phyloP scores from a whole-genome alignment of 2,329 filamentous ascomycete species.

The Fusarium sp. region DNA sequence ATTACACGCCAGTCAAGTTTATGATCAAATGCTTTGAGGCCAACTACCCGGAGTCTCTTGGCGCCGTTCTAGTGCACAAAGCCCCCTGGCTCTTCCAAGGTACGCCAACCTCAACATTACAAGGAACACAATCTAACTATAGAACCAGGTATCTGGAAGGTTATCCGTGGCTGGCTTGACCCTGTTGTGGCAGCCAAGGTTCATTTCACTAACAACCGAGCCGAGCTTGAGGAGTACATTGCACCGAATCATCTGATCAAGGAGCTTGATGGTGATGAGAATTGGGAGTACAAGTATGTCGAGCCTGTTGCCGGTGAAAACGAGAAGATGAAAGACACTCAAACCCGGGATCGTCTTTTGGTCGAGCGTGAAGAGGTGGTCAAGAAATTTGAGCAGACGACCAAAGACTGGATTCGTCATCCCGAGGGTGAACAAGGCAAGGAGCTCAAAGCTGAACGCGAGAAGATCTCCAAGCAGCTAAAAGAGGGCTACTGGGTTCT shows the following conservation, averaged over 20 bases:
- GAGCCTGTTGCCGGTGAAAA: constrained; percentile 85
- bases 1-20: constrained; percentile 96
- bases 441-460: constrained; percentile 68
- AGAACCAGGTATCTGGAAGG: constrained; percentile 85
- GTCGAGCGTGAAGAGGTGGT: constrained; percentile 74
- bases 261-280: constrained; percentile 87
- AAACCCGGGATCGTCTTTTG: constrained; percentile 72
- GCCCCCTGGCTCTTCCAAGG: constrained; percentile 97
- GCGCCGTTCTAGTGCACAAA: constrained; percentile 92
- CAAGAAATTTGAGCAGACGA: constrained; percentile 78
- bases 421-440: constrained; percentile 58
- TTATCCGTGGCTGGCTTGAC: constrained; percentile 96
- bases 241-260: constrained; percentile 77
- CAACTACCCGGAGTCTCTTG: constrained; percentile 95
- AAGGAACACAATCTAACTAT: constrained; percentile 16
- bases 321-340: constrained; percentile 74
- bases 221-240: constrained; percentile 85
- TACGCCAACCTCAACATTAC: constrained; percentile 55
- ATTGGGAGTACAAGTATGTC: constrained; percentile 85
- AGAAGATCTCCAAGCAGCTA: constrained; percentile 72
- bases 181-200: constrained; percentile 96
- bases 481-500: constrained; percentile 86
- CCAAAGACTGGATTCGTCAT: constrained; percentile 77
- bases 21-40: constrained; percentile 99
- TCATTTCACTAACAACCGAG: constrained; percentile 86